Evolutionary conservation across 768 basidiomycete genomes (phyloP).

Genomic region (Exidia glandulosa): DNA sequence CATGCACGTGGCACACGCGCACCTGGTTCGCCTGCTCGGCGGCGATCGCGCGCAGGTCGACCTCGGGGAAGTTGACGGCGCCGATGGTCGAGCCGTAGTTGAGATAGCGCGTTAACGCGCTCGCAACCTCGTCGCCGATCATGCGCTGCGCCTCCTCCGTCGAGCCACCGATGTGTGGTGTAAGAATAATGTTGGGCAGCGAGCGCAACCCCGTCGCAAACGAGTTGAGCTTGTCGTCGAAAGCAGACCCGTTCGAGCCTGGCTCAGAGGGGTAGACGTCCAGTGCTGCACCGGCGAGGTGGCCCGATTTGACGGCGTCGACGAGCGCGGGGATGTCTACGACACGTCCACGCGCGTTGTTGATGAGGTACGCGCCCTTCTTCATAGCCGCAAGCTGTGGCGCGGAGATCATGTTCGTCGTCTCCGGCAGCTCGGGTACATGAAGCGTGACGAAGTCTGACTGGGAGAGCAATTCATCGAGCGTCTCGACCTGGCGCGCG

Average conservation of each 20-base stretch:
- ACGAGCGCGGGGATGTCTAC: constrained; percentile 91
- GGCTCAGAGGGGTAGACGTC: constrained; percentile 96
- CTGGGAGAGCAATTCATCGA: constrained; percentile 58
- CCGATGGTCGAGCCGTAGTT: constrained; percentile 84
- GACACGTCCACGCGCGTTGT: constrained; percentile 93
- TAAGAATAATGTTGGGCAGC: constrained; percentile 87
- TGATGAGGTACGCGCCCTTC: constrained; percentile 88
- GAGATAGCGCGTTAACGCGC: constrained; percentile 78
- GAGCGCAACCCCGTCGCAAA: constrained; percentile 70
- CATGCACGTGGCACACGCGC: constrained; percentile 91
- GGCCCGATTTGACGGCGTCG: constrained; percentile 67
- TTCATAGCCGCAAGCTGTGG: constrained; percentile 84
- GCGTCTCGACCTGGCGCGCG: constrained; percentile 78
- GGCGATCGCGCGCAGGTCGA: constrained; percentile 86
- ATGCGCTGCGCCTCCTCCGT: constrained; percentile 97
- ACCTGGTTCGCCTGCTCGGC: constrained; percentile 71
- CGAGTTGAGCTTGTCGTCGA: constrained; percentile 78
- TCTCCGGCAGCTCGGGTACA: constrained; percentile 93
- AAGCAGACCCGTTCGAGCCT: constrained; percentile 77
- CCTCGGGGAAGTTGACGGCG: constrained; percentile 98
- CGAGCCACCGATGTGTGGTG: constrained; percentile 97
- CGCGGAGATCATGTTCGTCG: constrained; percentile 81
- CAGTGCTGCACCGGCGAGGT: constrained; percentile 82
- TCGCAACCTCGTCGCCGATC: constrained; percentile 92
- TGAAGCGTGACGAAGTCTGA: constrained; percentile 95